Base-by-base conservation (phyloP, 2,329 filamentous ascomycete genomes). In the Celoporthe dispersa region DNA sequence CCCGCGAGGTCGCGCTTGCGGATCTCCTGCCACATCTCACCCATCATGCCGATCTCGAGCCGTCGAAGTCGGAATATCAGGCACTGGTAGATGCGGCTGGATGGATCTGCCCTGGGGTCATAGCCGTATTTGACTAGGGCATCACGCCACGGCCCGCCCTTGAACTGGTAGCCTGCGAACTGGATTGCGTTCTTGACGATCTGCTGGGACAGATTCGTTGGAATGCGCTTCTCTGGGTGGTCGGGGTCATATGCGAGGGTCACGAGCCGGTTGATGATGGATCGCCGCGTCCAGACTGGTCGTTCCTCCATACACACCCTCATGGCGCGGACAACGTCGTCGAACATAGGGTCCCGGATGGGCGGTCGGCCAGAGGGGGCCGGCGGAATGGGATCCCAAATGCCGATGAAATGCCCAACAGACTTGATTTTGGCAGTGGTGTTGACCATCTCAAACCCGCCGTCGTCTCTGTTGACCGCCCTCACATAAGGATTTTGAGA, bases 81-180 rank as follows among this genome's bases (percentile, higher is more conserved):
- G 0, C 94, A 97, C 80, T 99, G 96, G 79, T 97, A 98, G 68
- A 89, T 84, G 44, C 94, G 91, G 77, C 92, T 94, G 68, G 90
- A 87, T 0, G 92, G 90, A 72, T 94, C 91, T 19, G 82, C 87
- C 48, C 96, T 89, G 3, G 96, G 96, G 77, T 99, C 96, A 28
- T 97, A 81, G 12, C 95, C 95, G 79, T 94, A 96, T 62, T 87
- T 90, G 73, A 98, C 89, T 67, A 98, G 89, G 3, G 92, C 91
- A 79, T 98, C 94, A 73, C 94, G 88, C 92, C 94, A 99, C 0
- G 96, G 94, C 0, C 96, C 96, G 31, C 92, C 94, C 70, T 92
- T 91, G 84, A 98, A 98, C 80, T 94, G 93, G 81, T 97, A 99
- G 11, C 92, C 94, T 5, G 93, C 90, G 75, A 96, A 95, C 73